A percentile compares a stretch with the other conserved stretches of the same genome.
Evolutionary conservation across 768 basidiomycete genomes (phyloP).

Genomic region (Astraeus odoratus): DNA sequence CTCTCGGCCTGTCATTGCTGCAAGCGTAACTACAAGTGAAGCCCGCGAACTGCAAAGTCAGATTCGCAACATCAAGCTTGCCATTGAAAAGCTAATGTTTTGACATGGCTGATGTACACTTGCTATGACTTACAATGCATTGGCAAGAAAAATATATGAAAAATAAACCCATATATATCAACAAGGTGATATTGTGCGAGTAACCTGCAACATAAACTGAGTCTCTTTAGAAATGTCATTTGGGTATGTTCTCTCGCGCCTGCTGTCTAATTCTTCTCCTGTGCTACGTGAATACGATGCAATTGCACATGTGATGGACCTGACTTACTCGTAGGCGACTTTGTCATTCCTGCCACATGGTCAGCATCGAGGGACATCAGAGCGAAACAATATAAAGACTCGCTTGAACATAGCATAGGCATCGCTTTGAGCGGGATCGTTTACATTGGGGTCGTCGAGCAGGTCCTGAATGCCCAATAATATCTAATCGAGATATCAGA

Average conservation of each 20-base stretch:
- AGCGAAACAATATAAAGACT: constrained; percentile 27
- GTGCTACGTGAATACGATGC: constrained; percentile 4
- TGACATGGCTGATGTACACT: constrained; percentile 14
- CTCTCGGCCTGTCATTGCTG: constrained; percentile 89
- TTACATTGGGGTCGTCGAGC: constrained; percentile 91
- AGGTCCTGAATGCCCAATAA: constrained; percentile 94
- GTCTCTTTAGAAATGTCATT: constrained; percentile 36
- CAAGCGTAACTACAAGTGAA: constrained; percentile 95
- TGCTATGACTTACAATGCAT: background rate
- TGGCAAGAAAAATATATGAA: background rate
- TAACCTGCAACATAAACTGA: no score
- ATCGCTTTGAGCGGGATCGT: constrained; percentile 96
- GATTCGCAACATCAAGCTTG: constrained; percentile 79
- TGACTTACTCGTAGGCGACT: constrained; percentile 79
- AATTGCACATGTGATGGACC: background rate
- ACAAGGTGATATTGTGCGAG: background rate
- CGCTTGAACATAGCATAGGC: constrained; percentile 99
- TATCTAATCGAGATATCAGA: constrained; percentile 48
- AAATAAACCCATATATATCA: background rate
- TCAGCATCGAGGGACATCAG: constrained; percentile 7
- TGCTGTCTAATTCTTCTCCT: constrained; percentile 80
- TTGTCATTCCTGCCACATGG: constrained; percentile 73
- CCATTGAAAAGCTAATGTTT: constrained; percentile 64
- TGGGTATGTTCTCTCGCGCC: constrained; percentile 85
- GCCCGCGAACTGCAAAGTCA: constrained; percentile 85